phyloP scores from a whole-genome alignment of 495 filamentous ascomycete species.

The Annulohypoxylon maeteangense region DNA sequence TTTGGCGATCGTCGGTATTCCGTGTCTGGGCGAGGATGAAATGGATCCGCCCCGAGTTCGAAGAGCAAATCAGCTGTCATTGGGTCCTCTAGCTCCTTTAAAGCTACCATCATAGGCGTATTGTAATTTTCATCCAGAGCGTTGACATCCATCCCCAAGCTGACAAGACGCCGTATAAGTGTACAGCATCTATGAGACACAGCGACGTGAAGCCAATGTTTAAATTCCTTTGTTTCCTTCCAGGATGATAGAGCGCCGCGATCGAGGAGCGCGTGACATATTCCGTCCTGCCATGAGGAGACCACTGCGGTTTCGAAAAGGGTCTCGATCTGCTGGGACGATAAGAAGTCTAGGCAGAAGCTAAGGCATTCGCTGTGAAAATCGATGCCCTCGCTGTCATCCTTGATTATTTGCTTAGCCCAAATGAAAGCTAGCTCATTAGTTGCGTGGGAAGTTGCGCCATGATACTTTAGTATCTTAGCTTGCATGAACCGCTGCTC shows the following conservation, averaged over 20 bases:
- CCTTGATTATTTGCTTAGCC: not conserved
- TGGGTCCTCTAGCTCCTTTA: not conserved
- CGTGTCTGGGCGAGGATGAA: constrained; percentile 14
- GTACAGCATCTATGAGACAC: not conserved
- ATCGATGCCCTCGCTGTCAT: too few relatives aligned
- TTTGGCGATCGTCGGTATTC: constrained; percentile 6
- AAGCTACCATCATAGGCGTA: constrained; percentile 23
- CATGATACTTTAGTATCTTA: constrained; percentile 9
- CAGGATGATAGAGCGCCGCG: constrained; percentile 1
- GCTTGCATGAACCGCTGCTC: not conserved
- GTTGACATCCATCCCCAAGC: constrained; percentile 27
- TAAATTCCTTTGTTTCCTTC: not conserved
- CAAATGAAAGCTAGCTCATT: not conserved
- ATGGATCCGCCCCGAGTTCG: constrained; percentile 29
- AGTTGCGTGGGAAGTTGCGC: constrained; percentile 7
- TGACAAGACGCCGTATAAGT: constrained; percentile 20
- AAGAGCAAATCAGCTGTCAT: constrained; percentile 15
- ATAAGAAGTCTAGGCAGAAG: constrained; percentile 24
- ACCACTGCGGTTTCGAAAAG: constrained; percentile 2
- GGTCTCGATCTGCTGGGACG: not conserved
- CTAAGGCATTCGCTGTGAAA: too few relatives aligned
- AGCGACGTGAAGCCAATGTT: constrained; percentile 26
- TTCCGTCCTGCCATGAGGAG: not conserved
- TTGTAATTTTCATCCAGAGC: not conserved
- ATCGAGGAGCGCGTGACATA: constrained; percentile 11